Conservation (phyloP, 441 rosid species). For the Gossypium lobatum region DNA sequence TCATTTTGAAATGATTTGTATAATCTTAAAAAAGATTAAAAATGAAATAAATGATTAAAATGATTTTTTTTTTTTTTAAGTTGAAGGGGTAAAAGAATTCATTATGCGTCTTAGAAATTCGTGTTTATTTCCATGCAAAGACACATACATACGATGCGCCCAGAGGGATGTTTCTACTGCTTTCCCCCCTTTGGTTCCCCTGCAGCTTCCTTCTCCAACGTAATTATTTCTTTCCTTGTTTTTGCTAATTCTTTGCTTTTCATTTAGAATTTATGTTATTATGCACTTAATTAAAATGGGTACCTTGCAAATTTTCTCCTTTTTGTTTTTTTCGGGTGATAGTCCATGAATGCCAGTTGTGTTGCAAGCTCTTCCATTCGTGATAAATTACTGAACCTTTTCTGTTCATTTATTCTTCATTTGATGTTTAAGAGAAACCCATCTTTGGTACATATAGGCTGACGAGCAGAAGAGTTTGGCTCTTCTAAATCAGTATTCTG, state of each 20-base stretch:
- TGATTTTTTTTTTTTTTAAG: no score
- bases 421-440: slow-evolving; percentile 56
- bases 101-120: neutral
- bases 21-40: no score
- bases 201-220: slow-evolving; percentile 68
- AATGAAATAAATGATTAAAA: no score
- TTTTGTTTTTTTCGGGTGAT: neutral
- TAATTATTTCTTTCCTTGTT: slow-evolving; percentile 12
- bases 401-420: neutral
- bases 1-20: neutral
- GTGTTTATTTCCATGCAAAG: slow-evolving; percentile 15
- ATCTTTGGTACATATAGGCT: slow-evolving; percentile 72
- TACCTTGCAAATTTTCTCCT: neutral
- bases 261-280: neutral
- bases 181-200: slow-evolving; percentile 38
- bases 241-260: neutral
- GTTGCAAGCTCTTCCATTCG: neutral
- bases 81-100: no score
- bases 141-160: slow-evolving; percentile 26
- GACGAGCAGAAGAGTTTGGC: slow-evolving; percentile 59
- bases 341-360: neutral
- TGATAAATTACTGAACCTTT: neutral
- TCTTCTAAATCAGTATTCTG: slow-evolving; percentile 54
- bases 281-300: neutral
- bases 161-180: slow-evolving; percentile 37